Base-by-base conservation (phyloP, 495 filamentous ascomycete genomes). In the Aspergillus nidulans region DNA sequence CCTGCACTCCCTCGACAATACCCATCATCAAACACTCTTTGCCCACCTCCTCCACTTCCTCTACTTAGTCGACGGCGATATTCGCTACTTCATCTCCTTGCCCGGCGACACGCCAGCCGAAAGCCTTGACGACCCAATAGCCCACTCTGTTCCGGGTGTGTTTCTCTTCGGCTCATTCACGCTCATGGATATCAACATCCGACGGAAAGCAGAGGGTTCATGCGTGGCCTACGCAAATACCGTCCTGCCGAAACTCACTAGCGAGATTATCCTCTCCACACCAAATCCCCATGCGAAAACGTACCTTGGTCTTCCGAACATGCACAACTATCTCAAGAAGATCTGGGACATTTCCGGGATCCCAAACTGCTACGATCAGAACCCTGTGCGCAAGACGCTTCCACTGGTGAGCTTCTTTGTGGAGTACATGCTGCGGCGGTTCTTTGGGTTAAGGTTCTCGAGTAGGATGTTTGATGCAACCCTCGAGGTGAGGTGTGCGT, bases 351-450 rank as follows among this genome's bases (percentile, higher is more conserved):
- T 21, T 0, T 24, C 32, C 19, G 53, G 53, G 0, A 32, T 56
- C 4, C 44, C 53, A 3, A 55, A 55, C 44, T 30, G 34, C 42
- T 49, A 55, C 12, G 19, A 6, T 3, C 10, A 18, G 10, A n/a
- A 42, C 21, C 47, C 47, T 8, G 36, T 38, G 5, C 20, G 6
- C 8, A 36, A 39, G 24, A 19, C 53, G 18, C 15, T 24, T 21
- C 36, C 44, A 6, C 44, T 34, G 30, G 20, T 28, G 1, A 12
- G 2, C n/a, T 56, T 43, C 9, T 56, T 49, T 24, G 53, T 24
- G 2, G 53, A 56, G 34, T 34, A 56, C 21, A 49, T 56, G 53
- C 25, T 49, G 4, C 53, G 53, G 2, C 42, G 43, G 23, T 56
- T 42, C 24, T 49, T 49, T 16, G 36, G 53, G 28, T 23, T 56